Evolutionary conservation across 2,329 filamentous ascomycete species (phyloP).

Genomic region (Thielaviopsis cerberus): DNA sequence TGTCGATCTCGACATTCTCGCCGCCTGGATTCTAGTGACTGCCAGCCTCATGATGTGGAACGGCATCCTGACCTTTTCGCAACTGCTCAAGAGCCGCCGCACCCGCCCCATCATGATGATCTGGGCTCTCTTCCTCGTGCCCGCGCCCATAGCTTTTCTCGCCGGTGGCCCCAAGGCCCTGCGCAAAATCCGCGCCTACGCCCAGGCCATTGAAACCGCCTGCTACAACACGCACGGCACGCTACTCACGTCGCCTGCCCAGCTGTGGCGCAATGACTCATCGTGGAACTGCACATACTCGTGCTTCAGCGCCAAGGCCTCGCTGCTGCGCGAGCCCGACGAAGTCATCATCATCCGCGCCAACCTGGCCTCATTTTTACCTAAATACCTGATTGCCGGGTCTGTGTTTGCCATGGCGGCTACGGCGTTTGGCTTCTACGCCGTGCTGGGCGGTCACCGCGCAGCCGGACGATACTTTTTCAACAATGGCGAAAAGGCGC

Average conservation of each 20-base stretch:
- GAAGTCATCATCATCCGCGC: conserved; percentile 9
- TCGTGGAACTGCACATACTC: conserved; percentile 11
- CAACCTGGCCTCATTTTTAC: conserved; percentile 8
- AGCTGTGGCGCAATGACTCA: conserved; percentile 12
- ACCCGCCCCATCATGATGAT: conserved; percentile 9
- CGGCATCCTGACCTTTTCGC: conserved; percentile 10
- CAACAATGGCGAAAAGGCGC: neutral
- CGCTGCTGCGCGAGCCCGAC: conserved; percentile 6
- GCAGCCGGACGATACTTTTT: conserved; percentile 11
- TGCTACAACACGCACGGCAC: conserved; percentile 6
- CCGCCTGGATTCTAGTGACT: conserved; percentile 8
- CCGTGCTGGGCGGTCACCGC: conserved; percentile 9
- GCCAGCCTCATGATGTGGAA: conserved; percentile 10
- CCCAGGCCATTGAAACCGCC: conserved; percentile 8
- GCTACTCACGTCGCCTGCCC: conserved; percentile 6
- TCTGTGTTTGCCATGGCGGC: conserved; percentile 8
- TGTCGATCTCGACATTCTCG: conserved; percentile 10
- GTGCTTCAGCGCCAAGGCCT: conserved; percentile 6
- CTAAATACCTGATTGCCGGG: conserved; percentile 9
- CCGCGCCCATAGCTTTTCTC: conserved; percentile 10
- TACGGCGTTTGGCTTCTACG: conserved; percentile 6
- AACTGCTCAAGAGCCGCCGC: conserved; percentile 9
- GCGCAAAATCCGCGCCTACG: conserved; percentile 8
- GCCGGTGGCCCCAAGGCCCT: conserved; percentile 9
- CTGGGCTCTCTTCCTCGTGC: conserved; percentile 8